Conservation (phyloP, 1,284 basidiomycete genomes). For the Marasmius fiardii region DNA sequence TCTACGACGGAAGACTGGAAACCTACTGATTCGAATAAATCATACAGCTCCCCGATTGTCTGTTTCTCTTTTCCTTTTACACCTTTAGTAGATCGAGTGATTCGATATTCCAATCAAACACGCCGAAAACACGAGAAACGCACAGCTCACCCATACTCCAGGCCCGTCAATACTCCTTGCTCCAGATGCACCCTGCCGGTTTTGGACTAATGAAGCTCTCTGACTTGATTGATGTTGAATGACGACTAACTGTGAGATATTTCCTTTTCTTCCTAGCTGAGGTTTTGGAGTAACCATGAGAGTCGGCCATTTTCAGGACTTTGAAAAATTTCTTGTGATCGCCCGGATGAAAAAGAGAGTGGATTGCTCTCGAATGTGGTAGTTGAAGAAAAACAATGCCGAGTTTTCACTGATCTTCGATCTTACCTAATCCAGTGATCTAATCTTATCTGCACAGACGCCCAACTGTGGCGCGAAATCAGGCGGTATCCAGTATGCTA, state of each 20-base stretch:
- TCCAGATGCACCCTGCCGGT: constrained; percentile 62
- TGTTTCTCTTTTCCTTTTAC: constrained; percentile 79
- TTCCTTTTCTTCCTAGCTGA: constrained; percentile 32
- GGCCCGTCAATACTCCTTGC: constrained; percentile 65
- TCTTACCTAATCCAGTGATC: too few relatives aligned
- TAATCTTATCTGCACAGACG: too few relatives aligned
- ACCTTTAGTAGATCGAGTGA: constrained; percentile 24
- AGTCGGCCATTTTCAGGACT: neutral
- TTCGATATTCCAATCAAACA: neutral
- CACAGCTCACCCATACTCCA: constrained; percentile 78
- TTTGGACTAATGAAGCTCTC: neutral
- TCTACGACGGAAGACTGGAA: neutral
- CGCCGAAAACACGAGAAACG: constrained; percentile 15
- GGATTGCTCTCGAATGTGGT: too few relatives aligned
- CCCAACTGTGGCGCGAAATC: too few relatives aligned
- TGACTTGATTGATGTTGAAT: neutral
- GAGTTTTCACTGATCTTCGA: too few relatives aligned
- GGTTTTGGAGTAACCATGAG: neutral
- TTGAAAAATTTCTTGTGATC: neutral
- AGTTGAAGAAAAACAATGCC: too few relatives aligned
- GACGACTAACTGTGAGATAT: constrained; percentile 35
- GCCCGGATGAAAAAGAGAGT: neutral
- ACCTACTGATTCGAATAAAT: constrained; percentile 72
- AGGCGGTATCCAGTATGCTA: too few relatives aligned
- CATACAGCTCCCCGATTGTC: constrained; percentile 70